A percentile compares a stretch with the other conserved stretches of the same genome.
Conservation (phyloP, 371 early-diverging fungal species). For the Mucor velutinosus region DNA sequence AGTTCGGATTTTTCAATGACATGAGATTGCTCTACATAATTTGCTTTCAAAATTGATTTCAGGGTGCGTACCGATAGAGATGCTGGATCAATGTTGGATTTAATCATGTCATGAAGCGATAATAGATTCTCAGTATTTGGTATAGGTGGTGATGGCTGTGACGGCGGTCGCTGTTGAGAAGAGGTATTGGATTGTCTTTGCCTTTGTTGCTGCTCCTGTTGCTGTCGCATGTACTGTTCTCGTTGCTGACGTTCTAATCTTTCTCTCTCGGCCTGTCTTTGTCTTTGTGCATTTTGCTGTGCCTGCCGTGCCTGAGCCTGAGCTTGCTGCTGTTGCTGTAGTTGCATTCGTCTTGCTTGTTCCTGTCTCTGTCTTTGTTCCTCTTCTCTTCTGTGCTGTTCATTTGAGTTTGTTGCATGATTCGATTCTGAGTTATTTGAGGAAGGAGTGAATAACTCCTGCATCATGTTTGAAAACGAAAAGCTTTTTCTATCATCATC, state of each 20-base stretch:
- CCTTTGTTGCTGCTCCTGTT: not conserved
- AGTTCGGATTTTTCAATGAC: slow-evolving; percentile 60
- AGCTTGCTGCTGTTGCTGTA: not conserved
- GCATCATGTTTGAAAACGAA: slow-evolving; percentile 17
- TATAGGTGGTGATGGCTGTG: not conserved
- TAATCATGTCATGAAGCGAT: slow-evolving; percentile 36
- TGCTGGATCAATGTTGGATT: slow-evolving; percentile 42
- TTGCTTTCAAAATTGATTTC: slow-evolving; percentile 50
- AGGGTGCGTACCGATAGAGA: slow-evolving; percentile 55
- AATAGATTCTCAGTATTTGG: slow-evolving; percentile 12
- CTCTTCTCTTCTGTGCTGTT: slow-evolving; percentile 15
- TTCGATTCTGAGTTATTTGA: slow-evolving; percentile 2
- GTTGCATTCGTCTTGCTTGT: slow-evolving; percentile 11
- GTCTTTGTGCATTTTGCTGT: not conserved
- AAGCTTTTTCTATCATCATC: not conserved
- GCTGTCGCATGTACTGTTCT: not conserved
- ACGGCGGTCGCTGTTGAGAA: not conserved
- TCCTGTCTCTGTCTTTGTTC: slow-evolving; percentile 14
- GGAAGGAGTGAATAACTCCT: slow-evolving; percentile 12
- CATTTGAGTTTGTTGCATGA: slow-evolving; percentile 4
- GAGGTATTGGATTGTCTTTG: slow-evolving; percentile 1
- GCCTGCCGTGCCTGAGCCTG: not conserved
- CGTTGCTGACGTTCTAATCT: not conserved
- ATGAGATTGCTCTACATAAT: slow-evolving; percentile 53
- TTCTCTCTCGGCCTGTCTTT: not conserved